These are phyloP conservation scores for Acacia melanoxylon DNA, from an alignment of 306 rosid genomes.

Conservation along the genomic window DNA sequence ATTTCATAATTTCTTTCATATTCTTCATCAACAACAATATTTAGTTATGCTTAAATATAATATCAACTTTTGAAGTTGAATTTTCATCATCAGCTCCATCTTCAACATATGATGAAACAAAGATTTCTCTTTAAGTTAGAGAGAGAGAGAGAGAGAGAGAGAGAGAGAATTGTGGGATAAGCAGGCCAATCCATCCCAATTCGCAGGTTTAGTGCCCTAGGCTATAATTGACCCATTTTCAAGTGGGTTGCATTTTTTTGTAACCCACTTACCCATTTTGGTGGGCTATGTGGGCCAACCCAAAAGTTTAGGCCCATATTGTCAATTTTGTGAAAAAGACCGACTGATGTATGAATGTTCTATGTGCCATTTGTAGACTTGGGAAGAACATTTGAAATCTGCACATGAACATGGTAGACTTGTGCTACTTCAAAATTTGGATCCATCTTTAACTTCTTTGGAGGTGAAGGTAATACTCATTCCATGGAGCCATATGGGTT, in stretches of 20 bases:
- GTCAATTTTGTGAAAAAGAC: not conserved
- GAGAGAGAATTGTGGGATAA: not conserved
- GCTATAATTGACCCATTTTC: not conserved
- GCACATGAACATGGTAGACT: slow-evolving; percentile 73
- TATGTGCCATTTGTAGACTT: slow-evolving; percentile 55
- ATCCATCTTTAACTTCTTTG: slow-evolving; percentile 66
- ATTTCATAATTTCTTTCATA: not conserved
- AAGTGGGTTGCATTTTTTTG: not conserved
- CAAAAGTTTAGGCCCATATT: not conserved
- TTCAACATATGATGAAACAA: too few species aligned
- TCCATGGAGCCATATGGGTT: slow-evolving; percentile 10
- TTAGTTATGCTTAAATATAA: not conserved
- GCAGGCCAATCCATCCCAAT: not conserved
- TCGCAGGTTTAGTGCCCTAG: not conserved
- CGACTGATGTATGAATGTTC: slow-evolving; percentile 24
- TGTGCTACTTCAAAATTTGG: slow-evolving; percentile 79
- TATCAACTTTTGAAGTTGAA: not conserved
- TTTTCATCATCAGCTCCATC: not conserved
- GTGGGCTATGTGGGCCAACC: not conserved
- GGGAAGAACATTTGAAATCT: slow-evolving; percentile 72
- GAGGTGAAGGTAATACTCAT: slow-evolving; percentile 75
- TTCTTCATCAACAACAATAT: not conserved
- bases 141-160: too few species aligned
- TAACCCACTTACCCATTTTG: not conserved
- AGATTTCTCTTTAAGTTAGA: too few species aligned